phyloP scores from a whole-genome alignment of 306 rosid genomes.

The Glycine tomentella region DNA sequence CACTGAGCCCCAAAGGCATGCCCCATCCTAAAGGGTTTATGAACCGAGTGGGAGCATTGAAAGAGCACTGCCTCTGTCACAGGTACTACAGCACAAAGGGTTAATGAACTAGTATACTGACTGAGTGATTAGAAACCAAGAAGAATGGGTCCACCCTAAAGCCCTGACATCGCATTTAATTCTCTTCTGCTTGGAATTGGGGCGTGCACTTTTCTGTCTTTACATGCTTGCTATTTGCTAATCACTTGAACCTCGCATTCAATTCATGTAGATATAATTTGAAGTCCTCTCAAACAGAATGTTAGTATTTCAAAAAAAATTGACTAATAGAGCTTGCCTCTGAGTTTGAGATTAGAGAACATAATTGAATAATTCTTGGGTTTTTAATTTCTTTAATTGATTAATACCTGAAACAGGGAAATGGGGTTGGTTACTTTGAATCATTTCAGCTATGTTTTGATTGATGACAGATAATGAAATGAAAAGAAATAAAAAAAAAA shows the following conservation, averaged over 20 bases:
- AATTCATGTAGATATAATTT: constrained; percentile 10
- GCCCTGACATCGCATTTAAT: constrained; percentile 57
- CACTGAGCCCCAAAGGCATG: constrained; percentile 42
- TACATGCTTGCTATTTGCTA: neutral
- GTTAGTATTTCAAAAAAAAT: constrained; percentile 40
- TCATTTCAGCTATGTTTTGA: neutral
- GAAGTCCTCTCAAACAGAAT: constrained; percentile 28
- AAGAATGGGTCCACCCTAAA: constrained; percentile 48
- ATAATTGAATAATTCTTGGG: neutral
- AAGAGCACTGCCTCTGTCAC: constrained; percentile 36
- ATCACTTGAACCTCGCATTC: constrained; percentile 24
- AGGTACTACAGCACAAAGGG: neutral
- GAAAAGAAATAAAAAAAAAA: no score
- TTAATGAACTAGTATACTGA: constrained; percentile 21
- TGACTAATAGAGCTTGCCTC: constrained; percentile 36
- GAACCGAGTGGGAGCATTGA: no score
- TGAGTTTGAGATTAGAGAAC: neutral
- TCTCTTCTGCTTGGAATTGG: constrained; percentile 46
- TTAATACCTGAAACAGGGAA: neutral
- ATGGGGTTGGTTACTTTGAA: neutral
- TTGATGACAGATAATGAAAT: no score
- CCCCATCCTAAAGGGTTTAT: constrained; percentile 40
- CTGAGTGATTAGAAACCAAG: constrained; percentile 9
- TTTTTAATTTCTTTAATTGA: no score
- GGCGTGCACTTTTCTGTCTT: constrained; percentile 53